Conservation (phyloP, 495 filamentous ascomycete genomes). For the Xylaria curta region DNA sequence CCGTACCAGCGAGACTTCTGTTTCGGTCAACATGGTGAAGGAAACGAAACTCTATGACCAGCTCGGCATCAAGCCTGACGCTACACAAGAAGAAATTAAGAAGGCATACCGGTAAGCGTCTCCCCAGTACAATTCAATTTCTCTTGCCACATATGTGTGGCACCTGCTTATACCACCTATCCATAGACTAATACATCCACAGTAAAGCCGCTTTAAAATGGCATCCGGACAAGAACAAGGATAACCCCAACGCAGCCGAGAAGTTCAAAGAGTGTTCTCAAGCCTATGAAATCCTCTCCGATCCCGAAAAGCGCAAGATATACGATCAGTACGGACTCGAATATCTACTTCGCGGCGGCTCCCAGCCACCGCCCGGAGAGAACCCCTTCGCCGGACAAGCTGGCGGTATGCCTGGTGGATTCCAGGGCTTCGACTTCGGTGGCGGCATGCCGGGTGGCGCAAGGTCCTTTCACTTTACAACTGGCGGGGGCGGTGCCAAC, state of each 20-base stretch:
- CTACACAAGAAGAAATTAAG: slow-evolving; percentile 92
- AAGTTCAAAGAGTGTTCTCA: slow-evolving; percentile 96
- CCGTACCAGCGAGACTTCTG: background rate
- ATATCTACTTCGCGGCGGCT: slow-evolving; percentile 85
- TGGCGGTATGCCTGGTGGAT: slow-evolving; percentile 51
- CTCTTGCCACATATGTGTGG: background rate
- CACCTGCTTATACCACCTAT: background rate
- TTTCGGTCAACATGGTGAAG: slow-evolving; percentile 70
- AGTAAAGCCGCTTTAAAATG: slow-evolving; percentile 90
- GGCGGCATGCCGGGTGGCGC: slow-evolving; percentile 43
- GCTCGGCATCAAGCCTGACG: slow-evolving; percentile 75
- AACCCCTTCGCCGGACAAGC: slow-evolving; percentile 53
- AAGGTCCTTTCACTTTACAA: slow-evolving; percentile 78
- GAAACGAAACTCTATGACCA: slow-evolving; percentile 87
- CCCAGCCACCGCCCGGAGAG: slow-evolving; percentile 67
- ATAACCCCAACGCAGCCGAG: slow-evolving; percentile 80
- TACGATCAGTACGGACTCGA: slow-evolving; percentile 97
- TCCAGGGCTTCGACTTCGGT: slow-evolving; percentile 61
- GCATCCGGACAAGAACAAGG: slow-evolving; percentile 97
- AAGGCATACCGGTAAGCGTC: slow-evolving; percentile 84
- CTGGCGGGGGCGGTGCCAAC: slow-evolving; percentile 53
- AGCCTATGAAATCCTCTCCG: slow-evolving; percentile 96
- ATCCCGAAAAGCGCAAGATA: slow-evolving; percentile 94
- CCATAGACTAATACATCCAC: slow-evolving; percentile 31
- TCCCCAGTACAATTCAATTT: background rate